phyloP scores from a whole-genome alignment of 805 yeast genomes.

The Kodamaea jinghongensis region DNA sequence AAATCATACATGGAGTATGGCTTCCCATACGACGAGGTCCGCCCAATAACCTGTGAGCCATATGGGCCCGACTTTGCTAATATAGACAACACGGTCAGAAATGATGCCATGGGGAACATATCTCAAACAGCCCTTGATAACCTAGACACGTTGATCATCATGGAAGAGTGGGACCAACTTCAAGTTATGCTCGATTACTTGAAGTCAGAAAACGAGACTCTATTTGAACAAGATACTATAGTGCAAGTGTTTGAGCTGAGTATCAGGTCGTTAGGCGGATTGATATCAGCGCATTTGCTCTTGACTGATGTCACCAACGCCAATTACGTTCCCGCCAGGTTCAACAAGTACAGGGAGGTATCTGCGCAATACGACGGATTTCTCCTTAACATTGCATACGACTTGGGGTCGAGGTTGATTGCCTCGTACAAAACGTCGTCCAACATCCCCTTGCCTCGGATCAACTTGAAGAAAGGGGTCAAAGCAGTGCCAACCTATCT shows the following conservation, averaged over 20 bases:
- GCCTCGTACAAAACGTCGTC: constrained; percentile 65
- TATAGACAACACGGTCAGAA: constrained; percentile 53
- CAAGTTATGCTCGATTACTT: constrained; percentile 29
- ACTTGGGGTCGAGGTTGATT: constrained; percentile 67
- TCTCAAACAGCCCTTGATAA: constrained; percentile 78
- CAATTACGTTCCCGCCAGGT: constrained; percentile 24
- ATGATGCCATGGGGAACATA: constrained; percentile 84
- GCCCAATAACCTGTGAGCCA: constrained; percentile 70
- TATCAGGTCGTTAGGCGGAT: constrained; percentile 79
- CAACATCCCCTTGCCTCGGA: constrained; percentile 76
- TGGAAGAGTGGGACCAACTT: constrained; percentile 62
- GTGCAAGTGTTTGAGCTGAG: constrained; percentile 88
- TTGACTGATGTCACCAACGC: constrained; percentile 26
- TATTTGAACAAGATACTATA: constrained; percentile 63
- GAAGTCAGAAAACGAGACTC: constrained; percentile 34
- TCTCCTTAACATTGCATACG: constrained; percentile 67
- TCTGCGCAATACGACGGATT: constrained; percentile 60
- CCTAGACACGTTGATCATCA: constrained; percentile 71
- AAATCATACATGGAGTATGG: constrained; percentile 63
- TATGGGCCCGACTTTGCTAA: constrained; percentile 61
- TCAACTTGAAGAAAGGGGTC: constrained; percentile 61
- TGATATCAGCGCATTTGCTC: constrained; percentile 69
- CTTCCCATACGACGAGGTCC: constrained; percentile 79
- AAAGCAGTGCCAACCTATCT: constrained; percentile 40
- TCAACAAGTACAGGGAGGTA: constrained; percentile 24